phyloP scores from a whole-genome alignment of 768 basidiomycete genomes.

The Auricularia auricula-judae region DNA sequence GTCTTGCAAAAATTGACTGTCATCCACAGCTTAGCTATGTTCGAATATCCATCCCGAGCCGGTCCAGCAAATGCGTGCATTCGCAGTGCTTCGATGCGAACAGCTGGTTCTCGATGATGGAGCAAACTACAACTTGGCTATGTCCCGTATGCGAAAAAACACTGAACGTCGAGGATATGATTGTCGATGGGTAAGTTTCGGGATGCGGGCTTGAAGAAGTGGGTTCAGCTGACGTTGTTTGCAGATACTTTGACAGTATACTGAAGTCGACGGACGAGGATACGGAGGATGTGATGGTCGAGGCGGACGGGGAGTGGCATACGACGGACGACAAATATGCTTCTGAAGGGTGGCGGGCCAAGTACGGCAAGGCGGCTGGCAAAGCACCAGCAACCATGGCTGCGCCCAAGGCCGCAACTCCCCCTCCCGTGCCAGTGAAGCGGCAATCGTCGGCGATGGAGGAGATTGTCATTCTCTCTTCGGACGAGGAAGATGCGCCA shows the following conservation, averaged over 20 bases:
- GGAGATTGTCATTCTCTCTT: constrained; percentile 63
- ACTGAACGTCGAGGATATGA: constrained; percentile 68
- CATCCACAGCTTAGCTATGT: constrained; percentile 63
- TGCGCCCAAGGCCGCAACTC: neutral
- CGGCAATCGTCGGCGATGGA: constrained; percentile 36
- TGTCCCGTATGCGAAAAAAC: constrained; percentile 88
- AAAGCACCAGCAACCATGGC: neutral
- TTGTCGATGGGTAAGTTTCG: constrained; percentile 73
- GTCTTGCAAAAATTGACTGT: neutral
- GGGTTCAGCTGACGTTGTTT: neutral
- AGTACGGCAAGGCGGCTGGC: constrained; percentile 4
- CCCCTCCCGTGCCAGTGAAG: constrained; percentile 11
- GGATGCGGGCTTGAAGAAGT: neutral
- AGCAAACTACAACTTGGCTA: constrained; percentile 90
- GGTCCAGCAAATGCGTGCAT: constrained; percentile 81
- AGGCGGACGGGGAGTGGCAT: constrained; percentile 95
- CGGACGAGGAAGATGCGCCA: constrained; percentile 67
- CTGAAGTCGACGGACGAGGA: constrained; percentile 63
- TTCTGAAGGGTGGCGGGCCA: constrained; percentile 52
- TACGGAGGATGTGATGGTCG: constrained; percentile 88
- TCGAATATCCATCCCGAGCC: constrained; percentile 74
- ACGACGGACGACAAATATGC: constrained; percentile 79
- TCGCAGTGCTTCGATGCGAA: constrained; percentile 91
- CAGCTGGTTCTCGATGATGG: constrained; percentile 92
- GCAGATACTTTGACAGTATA: constrained; percentile 82